Base-by-base conservation (phyloP, 1,284 basidiomycete species). In the Vanrija humicola region DNA sequence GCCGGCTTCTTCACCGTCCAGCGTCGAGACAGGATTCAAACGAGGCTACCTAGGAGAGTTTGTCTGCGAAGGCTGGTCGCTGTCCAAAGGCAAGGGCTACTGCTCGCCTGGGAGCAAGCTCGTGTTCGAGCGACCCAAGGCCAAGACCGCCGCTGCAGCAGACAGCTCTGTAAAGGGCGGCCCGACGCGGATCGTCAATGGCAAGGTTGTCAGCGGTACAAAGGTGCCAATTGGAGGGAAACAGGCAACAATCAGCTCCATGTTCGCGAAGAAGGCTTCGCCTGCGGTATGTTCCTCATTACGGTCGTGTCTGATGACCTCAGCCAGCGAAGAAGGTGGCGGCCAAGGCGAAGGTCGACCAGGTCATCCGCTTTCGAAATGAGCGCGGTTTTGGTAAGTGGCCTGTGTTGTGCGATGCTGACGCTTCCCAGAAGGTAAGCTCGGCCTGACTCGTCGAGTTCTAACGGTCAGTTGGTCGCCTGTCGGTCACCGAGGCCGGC, bases 21-120 rank as follows among this genome's bases (percentile, higher is more conserved):
- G 9, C 9, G 57, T 70, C 10, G 69, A 67, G 1, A 23, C 56
- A 0, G 59, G 54, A 9, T 75, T 75, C 44, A 47, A 34, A 14
- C 56, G 63, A 15, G 74, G 74, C 6, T 77, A 75, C 54, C 66
- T 78, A 28, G 76, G 76, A 21, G 74, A 77, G 56, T 74, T 75
- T 49, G 73, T 76, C 10, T 75, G 75, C 52, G 71, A 75, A 48
- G 76, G 75, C 8, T 75, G 74, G 72, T 70, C 69, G n/a, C 50
- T 78, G 42, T 74, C 71, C 23, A 77, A 77, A 46, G 75, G 76
- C 1, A 73, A 73, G 55, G 76, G 76, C 0, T 78, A 78, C 53
- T 76, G 74, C 54, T 62, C 69, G 0, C 67, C 69, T 0, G 77
- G 77, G 1, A 64, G 63, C 25, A 72, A 66, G 47, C 63, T 78